phyloP scores from a whole-genome alignment of 306 rosid species.

The Pterocarpus macrocarpus region DNA sequence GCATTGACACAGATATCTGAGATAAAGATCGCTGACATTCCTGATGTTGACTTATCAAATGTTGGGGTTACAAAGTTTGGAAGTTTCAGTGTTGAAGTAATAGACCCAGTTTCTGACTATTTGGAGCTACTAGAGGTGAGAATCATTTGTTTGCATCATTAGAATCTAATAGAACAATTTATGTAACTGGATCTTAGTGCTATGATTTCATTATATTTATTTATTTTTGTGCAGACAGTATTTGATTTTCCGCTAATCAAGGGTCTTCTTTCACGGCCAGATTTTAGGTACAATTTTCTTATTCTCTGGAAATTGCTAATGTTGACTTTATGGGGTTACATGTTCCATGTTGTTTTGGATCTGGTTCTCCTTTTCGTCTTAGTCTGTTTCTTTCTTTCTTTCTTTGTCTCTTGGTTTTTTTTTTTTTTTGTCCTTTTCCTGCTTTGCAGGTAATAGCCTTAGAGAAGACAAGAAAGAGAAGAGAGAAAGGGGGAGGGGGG shows the following conservation, averaged over 20 bases:
- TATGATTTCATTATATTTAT: conserved; percentile 20
- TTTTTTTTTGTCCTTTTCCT: background rate
- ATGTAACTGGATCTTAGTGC: conserved; percentile 41
- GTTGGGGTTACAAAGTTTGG: conserved; percentile 77
- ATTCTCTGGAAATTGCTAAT: conserved; percentile 22
- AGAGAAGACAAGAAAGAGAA: background rate
- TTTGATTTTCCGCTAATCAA: conserved; percentile 88
- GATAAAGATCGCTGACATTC: conserved; percentile 85
- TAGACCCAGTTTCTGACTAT: conserved; percentile 93
- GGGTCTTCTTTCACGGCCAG: conserved; percentile 75
- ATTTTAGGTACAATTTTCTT: conserved; percentile 72
- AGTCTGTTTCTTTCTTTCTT: background rate
- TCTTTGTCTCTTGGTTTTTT: background rate
- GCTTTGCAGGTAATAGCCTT: conserved; percentile 7
- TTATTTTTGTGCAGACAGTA: conserved; percentile 72
- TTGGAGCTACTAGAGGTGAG: conserved; percentile 90
- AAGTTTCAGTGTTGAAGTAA: conserved; percentile 87
- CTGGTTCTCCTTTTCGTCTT: background rate
- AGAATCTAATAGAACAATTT: conserved; percentile 40
- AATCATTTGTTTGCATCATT: conserved; percentile 38
- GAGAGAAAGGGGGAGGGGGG: background rate
- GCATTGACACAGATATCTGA: conserved; percentile 75
- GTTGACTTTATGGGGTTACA: conserved; percentile 22
- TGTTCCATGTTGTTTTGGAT: conserved; percentile 19
- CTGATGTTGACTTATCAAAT: conserved; percentile 85